Conservation (phyloP, 345 rosid genomes). For the Gossypium herbaceum region DNA sequence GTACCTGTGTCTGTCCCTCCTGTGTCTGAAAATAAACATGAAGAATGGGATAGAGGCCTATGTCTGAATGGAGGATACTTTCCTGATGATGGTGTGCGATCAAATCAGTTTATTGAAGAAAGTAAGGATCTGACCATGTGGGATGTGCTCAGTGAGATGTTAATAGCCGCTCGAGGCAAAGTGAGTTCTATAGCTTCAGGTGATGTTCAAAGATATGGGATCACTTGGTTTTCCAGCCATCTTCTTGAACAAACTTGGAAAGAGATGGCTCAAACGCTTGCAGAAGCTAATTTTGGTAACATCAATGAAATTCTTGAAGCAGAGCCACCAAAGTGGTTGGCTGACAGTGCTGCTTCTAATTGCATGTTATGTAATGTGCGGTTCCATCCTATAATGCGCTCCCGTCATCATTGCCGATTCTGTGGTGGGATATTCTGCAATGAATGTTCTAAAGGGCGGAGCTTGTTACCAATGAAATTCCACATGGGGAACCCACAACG, state of each 20-base stretch:
- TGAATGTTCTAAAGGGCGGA: conserved; percentile 79
- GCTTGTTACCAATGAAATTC: conserved; percentile 70
- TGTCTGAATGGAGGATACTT: conserved; percentile 23
- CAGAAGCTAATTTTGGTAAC: conserved; percentile 32
- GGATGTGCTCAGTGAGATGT: conserved; percentile 31
- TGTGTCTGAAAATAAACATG: conserved; percentile 19
- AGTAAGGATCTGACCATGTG: conserved; percentile 32
- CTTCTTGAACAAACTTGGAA: conserved; percentile 35
- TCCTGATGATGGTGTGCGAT: conserved; percentile 23
- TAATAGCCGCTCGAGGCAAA: conserved; percentile 27
- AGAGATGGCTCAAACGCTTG: conserved; percentile 37
- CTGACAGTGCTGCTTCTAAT: conserved; percentile 77
- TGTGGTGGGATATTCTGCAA: conserved; percentile 91
- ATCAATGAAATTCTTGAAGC: conserved; percentile 66
- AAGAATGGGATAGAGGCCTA: conserved; percentile 24
- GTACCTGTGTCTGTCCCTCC: conserved; percentile 30
- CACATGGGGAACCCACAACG: conserved; percentile 62
- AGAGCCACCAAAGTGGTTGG: conserved; percentile 80
- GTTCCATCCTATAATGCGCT: conserved; percentile 85
- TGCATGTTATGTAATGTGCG: conserved; percentile 82
- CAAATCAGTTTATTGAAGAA: conserved; percentile 22
- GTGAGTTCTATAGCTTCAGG: conserved; percentile 24
- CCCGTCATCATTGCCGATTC: conserved; percentile 93
- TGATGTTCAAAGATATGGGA: conserved; percentile 13
- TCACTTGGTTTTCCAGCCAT: conserved; percentile 26